Evolutionary conservation across 768 basidiomycete genomes (phyloP), one percentile per base, ranked within the genome.

Genomic region (Tubosaeta brunneosetosa): DNA sequence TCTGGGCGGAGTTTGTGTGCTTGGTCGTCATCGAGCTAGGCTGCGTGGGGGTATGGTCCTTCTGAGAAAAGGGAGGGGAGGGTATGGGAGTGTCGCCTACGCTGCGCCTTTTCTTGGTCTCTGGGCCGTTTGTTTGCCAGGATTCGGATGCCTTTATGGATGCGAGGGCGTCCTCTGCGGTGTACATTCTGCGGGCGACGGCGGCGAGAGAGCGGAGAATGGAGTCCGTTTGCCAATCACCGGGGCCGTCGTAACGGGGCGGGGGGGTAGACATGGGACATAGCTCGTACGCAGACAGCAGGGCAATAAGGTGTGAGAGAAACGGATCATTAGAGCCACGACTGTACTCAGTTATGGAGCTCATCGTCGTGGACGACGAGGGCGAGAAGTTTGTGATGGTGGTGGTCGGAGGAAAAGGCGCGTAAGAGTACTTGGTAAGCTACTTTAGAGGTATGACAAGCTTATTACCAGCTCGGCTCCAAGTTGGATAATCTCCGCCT

Each of bases 281-380:
- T 44, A 78, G 74, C 54, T 84, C 81, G 61, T 82, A 85, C 11
- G 81, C 68, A 16, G 83, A 83, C 27, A 85, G 70, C 8, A 83
- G 66, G 22, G 80, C 76, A 55, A 82, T 73, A 44, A 85, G 79
- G 61, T 85, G 79, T 1, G 76, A 72, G 41, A 79, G 55, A 58
- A 82, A 82, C 11, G 71, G 71, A 56, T 73, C 71, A 14, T 64
- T 54, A 14, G 52, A 55, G 47, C 56, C 55, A 22, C 51, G 60
- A 32, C 26, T 41, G 38, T 57, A 55, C 42, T 68, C 66, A 49
- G 32, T 52, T 44, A 61, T 68, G 58, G 71, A 55, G 56, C 65
- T 68, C 69, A 73, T 74, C 70, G 67, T 68, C 60, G 61, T 5
- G 29, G 40, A 46, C 60, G 63, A 54, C 49, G 45, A 51, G 31